A percentile compares a stretch with the other conserved stretches of the same genome.
These are phyloP conservation scores for Sporobolomyces pararoseus DNA, from an alignment of 768 basidiomycete species.

Conservation along the genomic window DNA sequence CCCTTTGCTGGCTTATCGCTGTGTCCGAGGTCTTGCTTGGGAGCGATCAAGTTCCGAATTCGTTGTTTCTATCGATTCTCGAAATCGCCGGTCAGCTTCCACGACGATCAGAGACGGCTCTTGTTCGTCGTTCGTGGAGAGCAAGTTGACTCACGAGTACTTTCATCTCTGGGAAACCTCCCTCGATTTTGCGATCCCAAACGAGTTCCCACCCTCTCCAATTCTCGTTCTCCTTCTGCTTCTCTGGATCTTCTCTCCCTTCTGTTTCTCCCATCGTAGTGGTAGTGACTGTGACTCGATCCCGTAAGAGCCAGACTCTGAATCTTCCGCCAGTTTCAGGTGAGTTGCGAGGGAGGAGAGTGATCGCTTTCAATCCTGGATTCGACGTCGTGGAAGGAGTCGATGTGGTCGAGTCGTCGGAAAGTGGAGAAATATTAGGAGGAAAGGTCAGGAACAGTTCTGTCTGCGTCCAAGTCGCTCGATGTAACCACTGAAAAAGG, in stretches of 20 bases:
- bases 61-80: conserved; percentile 48
- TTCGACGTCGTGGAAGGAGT: neutral
- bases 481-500: conserved; percentile 46
- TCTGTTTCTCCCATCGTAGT: neutral
- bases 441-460: conserved; percentile 53
- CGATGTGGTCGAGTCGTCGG: neutral
- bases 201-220: conserved; percentile 38
- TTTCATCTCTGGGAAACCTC: conserved; percentile 51
- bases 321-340: conserved; percentile 52
- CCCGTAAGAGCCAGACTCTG: conserved; percentile 50
- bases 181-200: conserved; percentile 53
- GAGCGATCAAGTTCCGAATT: conserved; percentile 50
- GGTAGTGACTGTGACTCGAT: neutral
- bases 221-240: neutral
- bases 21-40: conserved; percentile 49
- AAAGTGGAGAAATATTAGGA: conserved; percentile 33
- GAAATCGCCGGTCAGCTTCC: neutral
- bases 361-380: conserved; percentile 45
- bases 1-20: conserved; percentile 47
- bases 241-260: neutral
- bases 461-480: conserved; percentile 52
- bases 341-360: conserved; percentile 48
- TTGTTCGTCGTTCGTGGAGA: too few species aligned
- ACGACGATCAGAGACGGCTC: too few species aligned
- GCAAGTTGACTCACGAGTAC: conserved; percentile 30